phyloP scores from a whole-genome alignment of 257 asterid genomes.

The Phtheirospermum japonicum region DNA sequence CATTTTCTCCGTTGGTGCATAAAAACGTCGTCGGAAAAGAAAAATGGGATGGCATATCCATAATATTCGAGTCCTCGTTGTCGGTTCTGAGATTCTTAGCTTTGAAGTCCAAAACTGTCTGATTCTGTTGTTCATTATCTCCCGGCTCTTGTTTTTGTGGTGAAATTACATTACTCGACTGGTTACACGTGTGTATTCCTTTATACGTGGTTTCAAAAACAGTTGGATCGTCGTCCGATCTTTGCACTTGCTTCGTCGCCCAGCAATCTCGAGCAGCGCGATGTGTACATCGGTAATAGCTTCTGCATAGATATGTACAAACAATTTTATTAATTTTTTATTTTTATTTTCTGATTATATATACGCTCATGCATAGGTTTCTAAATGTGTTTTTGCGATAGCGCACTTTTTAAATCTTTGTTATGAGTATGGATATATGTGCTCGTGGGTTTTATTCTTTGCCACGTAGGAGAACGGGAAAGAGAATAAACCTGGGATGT shows the following conservation, averaged over 20 bases:
- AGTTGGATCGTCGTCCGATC: constrained; percentile 80
- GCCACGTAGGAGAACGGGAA: neutral
- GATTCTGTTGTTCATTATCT: constrained; percentile 33
- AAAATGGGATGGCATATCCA: constrained; percentile 41
- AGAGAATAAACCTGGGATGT: constrained; percentile 47
- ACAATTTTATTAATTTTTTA: constrained; percentile 25
- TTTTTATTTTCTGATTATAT: too few relatives aligned
- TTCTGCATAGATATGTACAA: constrained; percentile 46
- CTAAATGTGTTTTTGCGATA: neutral
- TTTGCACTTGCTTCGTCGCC: constrained; percentile 95
- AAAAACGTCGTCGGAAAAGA: constrained; percentile 52
- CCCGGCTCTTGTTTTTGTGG: constrained; percentile 39
- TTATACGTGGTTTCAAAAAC: constrained; percentile 71
- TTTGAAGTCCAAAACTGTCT: constrained; percentile 42
- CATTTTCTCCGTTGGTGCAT: constrained; percentile 34
- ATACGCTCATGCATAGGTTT: neutral
- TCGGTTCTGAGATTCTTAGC: constrained; percentile 52
- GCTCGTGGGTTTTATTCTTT: neutral
- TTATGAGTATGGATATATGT: too few relatives aligned
- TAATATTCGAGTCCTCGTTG: constrained; percentile 37
- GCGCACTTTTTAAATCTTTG: too few relatives aligned
- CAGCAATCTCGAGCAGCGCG: constrained; percentile 57
- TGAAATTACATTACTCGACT: constrained; percentile 32
- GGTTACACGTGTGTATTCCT: constrained; percentile 68
- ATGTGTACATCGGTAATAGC: constrained; percentile 90